Base-by-base conservation (phyloP, 345 rosid species). In the Rubroshorea leprosula region DNA sequence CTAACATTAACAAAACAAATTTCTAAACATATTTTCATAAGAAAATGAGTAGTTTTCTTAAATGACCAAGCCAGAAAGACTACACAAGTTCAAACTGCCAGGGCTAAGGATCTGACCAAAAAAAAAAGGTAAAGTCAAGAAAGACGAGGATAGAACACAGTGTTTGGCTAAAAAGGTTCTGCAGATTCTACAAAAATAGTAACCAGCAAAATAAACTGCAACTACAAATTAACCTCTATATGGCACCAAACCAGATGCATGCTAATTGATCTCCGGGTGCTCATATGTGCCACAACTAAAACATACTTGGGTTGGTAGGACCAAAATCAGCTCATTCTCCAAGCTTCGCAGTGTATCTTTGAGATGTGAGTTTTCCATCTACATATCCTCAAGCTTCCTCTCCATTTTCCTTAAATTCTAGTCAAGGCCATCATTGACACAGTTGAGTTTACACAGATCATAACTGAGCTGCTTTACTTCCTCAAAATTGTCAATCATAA, bases 351-450 rank as follows among this genome's bases (percentile, higher is more conserved):
- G 29, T 61, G 71, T 72, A 15, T 69, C 69, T 54, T 70, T 54
- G 61, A 80, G 82, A 58, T 57, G 71, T 15, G 44, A 67, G 46
- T 76, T 84, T 43, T 72, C 71, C 39, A 4, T 65, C 44, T 74
- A 74, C 51, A 56, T 62, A 35, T 67, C 73, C 25, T 60, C 78
- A 55, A 85, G 66, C 70, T 61, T 65, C 35, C 49, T 62, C 65
- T 77, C 80, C 78, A 69, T 64, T 52, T 13, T 55, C 64, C 58
- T 70, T 65, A 68, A 59, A 77, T 79, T 86, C 64, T 78, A 75
- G 68, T 69, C 78, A 13, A 88, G 83, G 50, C 72, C 78, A 69
- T 48, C 46, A 68, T 86, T 88, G 55, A 64, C 72, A 69, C 57
- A 65, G 58, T 57, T 55, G 60, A 82, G 80, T 67, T 71, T 67